Evolutionary conservation across 2,329 filamentous ascomycete genomes (phyloP).

Genomic region (Verticillium nubilum): DNA sequence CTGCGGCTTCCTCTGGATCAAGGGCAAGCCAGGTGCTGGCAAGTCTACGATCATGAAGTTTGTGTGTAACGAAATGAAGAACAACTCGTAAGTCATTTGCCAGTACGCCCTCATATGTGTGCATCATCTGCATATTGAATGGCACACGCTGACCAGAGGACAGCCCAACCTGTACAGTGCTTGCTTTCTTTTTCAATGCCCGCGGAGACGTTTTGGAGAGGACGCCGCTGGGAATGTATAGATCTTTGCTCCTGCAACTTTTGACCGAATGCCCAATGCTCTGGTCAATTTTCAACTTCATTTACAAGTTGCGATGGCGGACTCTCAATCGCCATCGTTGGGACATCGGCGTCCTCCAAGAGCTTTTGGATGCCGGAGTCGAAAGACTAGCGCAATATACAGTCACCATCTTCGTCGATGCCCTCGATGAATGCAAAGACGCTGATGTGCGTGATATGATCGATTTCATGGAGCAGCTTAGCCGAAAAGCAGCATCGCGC

Average conservation of each 20-base stretch:
- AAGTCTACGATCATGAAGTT: conserved; percentile 45
- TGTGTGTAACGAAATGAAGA: conserved; percentile 6
- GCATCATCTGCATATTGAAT: background rate
- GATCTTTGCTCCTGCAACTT: conserved; percentile 42
- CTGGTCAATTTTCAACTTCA: background rate
- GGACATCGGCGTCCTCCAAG: background rate
- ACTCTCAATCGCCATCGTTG: background rate
- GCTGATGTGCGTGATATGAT: conserved; percentile 3
- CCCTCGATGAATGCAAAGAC: conserved; percentile 8
- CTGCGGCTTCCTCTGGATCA: conserved; percentile 39
- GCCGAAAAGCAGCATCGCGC: background rate
- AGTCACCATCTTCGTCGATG: conserved; percentile 16
- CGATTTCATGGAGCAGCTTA: background rate
- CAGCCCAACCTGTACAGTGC: too few species aligned
- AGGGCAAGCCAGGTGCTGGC: conserved; percentile 37
- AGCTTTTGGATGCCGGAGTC: background rate
- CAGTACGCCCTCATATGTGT: too few species aligned
- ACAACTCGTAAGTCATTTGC: background rate
- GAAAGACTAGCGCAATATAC: conserved; percentile 2
- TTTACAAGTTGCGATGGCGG: background rate
- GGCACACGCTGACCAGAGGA: background rate
- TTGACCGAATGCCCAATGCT: conserved; percentile 27
- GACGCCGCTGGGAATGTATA: conserved; percentile 41
- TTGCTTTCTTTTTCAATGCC: conserved; percentile 43
- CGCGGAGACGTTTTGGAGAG: conserved; percentile 37